Base-by-base conservation (phyloP, 257 asterid genomes). In the Echites panduratus region DNA sequence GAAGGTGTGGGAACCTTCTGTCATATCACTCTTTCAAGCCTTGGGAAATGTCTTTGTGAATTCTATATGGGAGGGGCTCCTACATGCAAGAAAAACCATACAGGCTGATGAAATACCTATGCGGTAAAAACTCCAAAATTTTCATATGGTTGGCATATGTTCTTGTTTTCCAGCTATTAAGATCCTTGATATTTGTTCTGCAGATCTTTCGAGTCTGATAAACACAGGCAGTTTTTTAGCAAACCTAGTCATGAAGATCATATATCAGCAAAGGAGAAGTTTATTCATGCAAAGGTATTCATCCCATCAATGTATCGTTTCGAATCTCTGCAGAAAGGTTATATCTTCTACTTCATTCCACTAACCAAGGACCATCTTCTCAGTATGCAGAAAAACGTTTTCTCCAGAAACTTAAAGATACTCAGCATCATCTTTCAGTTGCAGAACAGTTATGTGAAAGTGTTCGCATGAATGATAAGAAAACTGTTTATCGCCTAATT, bases 41-140 rank as follows among this genome's bases (percentile, higher is more conserved):
- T 77, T 92, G 80, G 98, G 96, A 47, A 92, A 92, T 78, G 85
- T 82, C 75, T 92, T 79, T 78, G 89, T 86, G 73, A 90, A 92
- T 86, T 88, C 98, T 65, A 79, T 88, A 76, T 92, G 98, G 96
- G 98, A 92, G 81, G 96, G 88, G 50, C 74, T 88, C 79, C 84
- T 93, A 81, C 82, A 85, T 73, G 84, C 96, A 73, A 89, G 85
- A 79, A 88, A 85, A 82, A 86, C 96, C 50, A 80, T 86, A 70
- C 96, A 89, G 80, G 97, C 96, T 61, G 97, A 94, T 78, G 98
- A 94, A 87, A 72, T 91, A 66, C 99, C 99, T 71, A 82, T 83
- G 73, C 85, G 97, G 97, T 91, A 80, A 61, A 78, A 57, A 79
- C 73, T 81, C 27, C 35, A 74, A 35, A 47, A 53, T 45, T n/a